A percentile compares a stretch with the other conserved stretches of the same genome.
Evolutionary conservation across 2,329 filamentous ascomycete genomes (phyloP).

Genomic region (Tolypocladium guangdongense): DNA sequence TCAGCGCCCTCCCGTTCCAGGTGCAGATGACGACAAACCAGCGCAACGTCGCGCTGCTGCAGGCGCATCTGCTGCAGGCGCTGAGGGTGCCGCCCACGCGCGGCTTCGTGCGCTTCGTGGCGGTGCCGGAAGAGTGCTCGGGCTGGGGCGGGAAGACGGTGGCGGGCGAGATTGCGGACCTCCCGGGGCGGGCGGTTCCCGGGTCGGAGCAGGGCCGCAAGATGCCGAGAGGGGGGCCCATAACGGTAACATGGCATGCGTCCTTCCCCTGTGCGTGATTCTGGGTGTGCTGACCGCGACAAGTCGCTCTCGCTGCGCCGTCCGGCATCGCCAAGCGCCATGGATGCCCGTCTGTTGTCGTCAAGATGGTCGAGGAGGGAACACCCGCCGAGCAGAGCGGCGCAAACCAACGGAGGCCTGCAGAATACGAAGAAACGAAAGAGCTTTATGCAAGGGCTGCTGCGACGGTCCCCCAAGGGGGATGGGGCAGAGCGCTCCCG

Average conservation of each 20-base stretch:
- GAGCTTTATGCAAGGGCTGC: not conserved
- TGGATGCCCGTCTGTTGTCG: not conserved
- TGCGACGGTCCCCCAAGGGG: not conserved
- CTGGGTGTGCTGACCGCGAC: not conserved
- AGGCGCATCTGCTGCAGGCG: conserved; percentile 61
- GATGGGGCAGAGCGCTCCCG: not conserved
- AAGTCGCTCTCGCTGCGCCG: not conserved
- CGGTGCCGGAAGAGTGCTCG: conserved; percentile 59
- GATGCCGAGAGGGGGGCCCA: not conserved
- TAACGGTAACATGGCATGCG: conserved; percentile 3
- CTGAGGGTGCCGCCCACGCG: conserved; percentile 55
- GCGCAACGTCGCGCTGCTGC: conserved; percentile 67
- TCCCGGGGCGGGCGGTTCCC: not conserved
- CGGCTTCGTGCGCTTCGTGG: conserved; percentile 62
- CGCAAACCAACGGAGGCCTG: not conserved
- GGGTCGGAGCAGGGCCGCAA: not conserved
- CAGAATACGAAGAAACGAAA: not conserved
- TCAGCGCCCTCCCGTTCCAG: conserved; percentile 58
- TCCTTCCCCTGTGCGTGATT: too few relatives aligned
- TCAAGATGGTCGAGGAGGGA: not conserved
- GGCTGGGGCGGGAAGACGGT: conserved; percentile 63
- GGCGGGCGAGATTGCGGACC: conserved; percentile 44
- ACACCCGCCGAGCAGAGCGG: too few relatives aligned
- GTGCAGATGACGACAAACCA: conserved; percentile 68
- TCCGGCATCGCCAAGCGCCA: not conserved